These are phyloP conservation scores for Ambispora gerdemannii DNA, from an alignment of 192 early-diverging fungal genomes.

Conservation along the genomic window DNA sequence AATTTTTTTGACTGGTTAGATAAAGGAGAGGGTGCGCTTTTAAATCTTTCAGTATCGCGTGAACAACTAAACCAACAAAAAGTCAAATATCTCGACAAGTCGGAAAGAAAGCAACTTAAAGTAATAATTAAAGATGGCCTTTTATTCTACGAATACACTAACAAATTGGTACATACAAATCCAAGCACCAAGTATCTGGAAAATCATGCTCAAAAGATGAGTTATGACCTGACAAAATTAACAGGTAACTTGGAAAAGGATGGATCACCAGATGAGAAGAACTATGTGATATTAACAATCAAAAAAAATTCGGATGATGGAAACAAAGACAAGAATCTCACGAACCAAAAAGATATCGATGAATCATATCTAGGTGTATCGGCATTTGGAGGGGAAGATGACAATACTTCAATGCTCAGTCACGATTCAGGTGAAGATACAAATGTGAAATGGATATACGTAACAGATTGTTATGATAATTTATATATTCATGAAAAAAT, in stretches of 20 bases:
- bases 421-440: neutral
- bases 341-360: neutral
- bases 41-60: constrained; percentile 36
- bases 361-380: too few relatives aligned
- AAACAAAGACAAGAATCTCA: neutral
- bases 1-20: constrained; percentile 48
- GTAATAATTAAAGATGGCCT: constrained; percentile 36
- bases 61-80: constrained; percentile 32
- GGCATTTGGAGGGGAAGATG: constrained; percentile 32
- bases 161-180: constrained; percentile 37
- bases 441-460: constrained; percentile 41
- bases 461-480: constrained; percentile 34
- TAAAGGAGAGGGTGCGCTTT: constrained; percentile 35
- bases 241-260: neutral
- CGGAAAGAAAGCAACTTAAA: constrained; percentile 38
- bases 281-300: neutral
- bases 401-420: neutral
- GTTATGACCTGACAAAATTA: too few relatives aligned
- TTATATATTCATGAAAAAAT: constrained; percentile 41
- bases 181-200: too few relatives aligned
- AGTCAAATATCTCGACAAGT: constrained; percentile 35
- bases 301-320: neutral
- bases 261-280: neutral
- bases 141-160: constrained; percentile 34
- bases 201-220: neutral